A percentile compares a stretch with the other conserved stretches of the same genome.
phyloP scores from a whole-genome alignment of 352 stramenopile genomes.

The Phytophthora melonis region DNA sequence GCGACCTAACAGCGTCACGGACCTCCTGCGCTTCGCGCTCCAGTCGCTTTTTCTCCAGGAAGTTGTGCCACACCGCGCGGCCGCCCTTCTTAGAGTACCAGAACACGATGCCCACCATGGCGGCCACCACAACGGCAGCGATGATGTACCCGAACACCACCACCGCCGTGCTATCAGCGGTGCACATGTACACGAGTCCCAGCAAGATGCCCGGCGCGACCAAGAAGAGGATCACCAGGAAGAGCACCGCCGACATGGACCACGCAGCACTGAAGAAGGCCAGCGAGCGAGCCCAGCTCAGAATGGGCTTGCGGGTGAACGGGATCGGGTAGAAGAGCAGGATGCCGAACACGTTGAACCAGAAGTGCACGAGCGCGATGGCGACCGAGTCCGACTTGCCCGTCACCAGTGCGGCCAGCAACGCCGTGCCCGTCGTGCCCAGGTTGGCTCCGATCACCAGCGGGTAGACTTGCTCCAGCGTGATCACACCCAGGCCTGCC shows the following conservation, averaged over 20 bases:
- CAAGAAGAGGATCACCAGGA: constrained; percentile 60
- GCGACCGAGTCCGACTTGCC: constrained; percentile 81
- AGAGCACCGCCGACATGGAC: constrained; percentile 61
- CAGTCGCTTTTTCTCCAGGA: constrained; percentile 54
- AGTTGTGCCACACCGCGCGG: constrained; percentile 46
- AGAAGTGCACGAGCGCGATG: constrained; percentile 92
- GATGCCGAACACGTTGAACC: constrained; percentile 93
- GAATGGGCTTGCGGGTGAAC: constrained; percentile 52
- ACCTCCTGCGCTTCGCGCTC: constrained; percentile 36
- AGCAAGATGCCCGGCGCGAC: constrained; percentile 57
- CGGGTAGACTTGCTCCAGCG: constrained; percentile 90
- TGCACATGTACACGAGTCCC: constrained; percentile 67
- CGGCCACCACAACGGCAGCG: constrained; percentile 28
- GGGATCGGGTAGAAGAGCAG: constrained; percentile 92
- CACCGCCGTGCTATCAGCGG: constrained; percentile 34
- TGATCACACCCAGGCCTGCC: constrained; percentile 89
- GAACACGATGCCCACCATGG: constrained; percentile 16
- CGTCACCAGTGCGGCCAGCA: constrained; percentile 89
- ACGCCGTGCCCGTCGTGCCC: constrained; percentile 90
- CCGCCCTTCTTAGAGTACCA: constrained; percentile 57
- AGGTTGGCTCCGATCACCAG: constrained; percentile 94
- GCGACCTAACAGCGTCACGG: constrained; percentile 15
- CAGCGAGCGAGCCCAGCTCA: constrained; percentile 75
- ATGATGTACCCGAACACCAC: constrained; percentile 54
- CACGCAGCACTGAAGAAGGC: constrained; percentile 72